Base-by-base conservation (phyloP, 768 basidiomycete genomes). In the Tephrocybe sp. region DNA sequence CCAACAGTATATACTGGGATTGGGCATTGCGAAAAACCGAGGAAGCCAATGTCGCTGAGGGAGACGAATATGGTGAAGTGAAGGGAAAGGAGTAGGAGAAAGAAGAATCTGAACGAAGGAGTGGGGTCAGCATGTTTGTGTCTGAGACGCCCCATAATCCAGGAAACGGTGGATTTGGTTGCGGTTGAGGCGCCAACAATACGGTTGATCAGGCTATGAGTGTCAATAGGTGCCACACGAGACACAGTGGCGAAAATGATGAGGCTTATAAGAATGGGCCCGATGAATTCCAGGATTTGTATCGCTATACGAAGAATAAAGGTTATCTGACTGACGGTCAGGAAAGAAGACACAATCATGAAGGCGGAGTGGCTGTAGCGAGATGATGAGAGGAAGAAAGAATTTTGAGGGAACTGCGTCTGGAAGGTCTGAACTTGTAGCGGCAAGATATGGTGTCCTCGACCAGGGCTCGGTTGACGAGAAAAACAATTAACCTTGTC, bases 261-360 rank as follows among this genome's bases (percentile, higher is more conserved):
- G 42, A 57, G 39, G 21, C 55, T 52, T 16, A 64, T 45, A 27
- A 64, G 50, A 22, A 51, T 52, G 18, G 56, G 38, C 1, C 61
- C 61, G 1, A 49, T 54, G 45, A 57, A 58, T 3, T 57, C 34
- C 2, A 64, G 54, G 30, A 60, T 60, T 41, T 64, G 62, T 29
- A 64, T 57, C 29, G 54, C 53, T 15, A 57, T 57, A 44, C 62
- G 59, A 31, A 64, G 47, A 27, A 61, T 50, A 29, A 64, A 61
- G 3, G 62, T 61, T 31, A 64, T 48, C 49, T 61, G 59, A 30
- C 62, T 57, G 5, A 58, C 49, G 11, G 59, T 61, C 23, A 57
- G 40, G 2, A 37, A 39, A 15, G 43, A 37, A 25, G 49, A 54
- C 27, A 57, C 21, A n/a, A n/a, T n/a, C n/a, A n/a, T n/a, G n/a